Evolutionary conservation across 2,329 filamentous ascomycete genomes (phyloP).

Genomic region (Mycosphaerella arachidis): DNA sequence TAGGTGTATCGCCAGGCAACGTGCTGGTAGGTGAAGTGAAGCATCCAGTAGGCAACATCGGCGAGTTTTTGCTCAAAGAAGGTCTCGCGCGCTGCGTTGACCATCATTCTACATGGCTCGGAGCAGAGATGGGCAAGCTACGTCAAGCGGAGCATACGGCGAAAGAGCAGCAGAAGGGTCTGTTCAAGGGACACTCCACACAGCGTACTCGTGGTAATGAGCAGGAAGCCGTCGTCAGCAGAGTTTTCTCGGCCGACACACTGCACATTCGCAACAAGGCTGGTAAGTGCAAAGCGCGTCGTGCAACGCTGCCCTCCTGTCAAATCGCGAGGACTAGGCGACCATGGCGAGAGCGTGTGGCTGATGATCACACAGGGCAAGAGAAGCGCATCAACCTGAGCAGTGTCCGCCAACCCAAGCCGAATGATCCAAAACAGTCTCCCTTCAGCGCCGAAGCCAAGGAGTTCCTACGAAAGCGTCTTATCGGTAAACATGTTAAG

Average conservation of each 20-base stretch:
- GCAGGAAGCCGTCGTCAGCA: conserved; percentile 75
- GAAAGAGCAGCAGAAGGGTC: conserved; percentile 67
- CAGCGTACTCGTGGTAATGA: conserved; percentile 53
- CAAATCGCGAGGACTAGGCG: not conserved
- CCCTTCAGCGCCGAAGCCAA: conserved; percentile 92
- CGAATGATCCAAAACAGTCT: conserved; percentile 77
- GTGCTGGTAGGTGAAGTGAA: conserved; percentile 84
- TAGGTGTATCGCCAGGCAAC: conserved; percentile 83
- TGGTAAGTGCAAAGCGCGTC: conserved; percentile 33
- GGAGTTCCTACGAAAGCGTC: conserved; percentile 86
- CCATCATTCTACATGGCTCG: conserved; percentile 89
- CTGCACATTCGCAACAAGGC: conserved; percentile 80
- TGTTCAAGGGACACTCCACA: conserved; percentile 75
- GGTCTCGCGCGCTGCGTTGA: conserved; percentile 91
- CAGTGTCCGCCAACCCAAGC: conserved; percentile 89
- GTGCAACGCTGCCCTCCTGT: not conserved
- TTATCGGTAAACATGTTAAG: conserved; percentile 94
- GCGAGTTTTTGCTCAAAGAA: conserved; percentile 81
- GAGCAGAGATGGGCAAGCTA: conserved; percentile 78
- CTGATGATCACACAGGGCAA: conserved; percentile 38
- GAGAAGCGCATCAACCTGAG: conserved; percentile 91
- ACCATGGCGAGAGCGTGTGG: not conserved
- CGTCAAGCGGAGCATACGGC: conserved; percentile 83
- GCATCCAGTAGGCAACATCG: conserved; percentile 85
- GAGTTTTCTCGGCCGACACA: conserved; percentile 84